phyloP scores from a whole-genome alignment of 2,329 filamentous ascomycete genomes.

The Geosmithia flava region DNA sequence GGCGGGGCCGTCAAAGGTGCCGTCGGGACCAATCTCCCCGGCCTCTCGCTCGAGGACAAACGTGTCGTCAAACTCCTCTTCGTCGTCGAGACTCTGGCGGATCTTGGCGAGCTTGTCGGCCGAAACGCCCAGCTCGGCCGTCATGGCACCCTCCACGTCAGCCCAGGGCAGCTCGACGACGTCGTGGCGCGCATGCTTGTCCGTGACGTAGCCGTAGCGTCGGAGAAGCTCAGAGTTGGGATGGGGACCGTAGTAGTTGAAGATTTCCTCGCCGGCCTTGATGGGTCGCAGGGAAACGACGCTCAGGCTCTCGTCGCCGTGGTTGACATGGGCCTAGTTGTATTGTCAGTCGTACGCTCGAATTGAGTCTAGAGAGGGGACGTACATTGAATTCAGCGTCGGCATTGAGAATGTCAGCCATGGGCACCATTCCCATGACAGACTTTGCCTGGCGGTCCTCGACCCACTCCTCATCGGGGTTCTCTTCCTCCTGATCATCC shows the following conservation, averaged over 20 bases:
- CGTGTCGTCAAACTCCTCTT: constrained; percentile 60
- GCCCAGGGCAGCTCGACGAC: constrained; percentile 66
- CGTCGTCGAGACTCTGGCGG: constrained; percentile 14
- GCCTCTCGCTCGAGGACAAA: constrained; percentile 54
- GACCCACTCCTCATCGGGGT: constrained; percentile 52
- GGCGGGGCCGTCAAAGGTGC: constrained; percentile 25
- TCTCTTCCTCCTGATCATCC: constrained; percentile 42
- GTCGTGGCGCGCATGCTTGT: constrained; percentile 65
- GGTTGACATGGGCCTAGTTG: constrained; percentile 38
- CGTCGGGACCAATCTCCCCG: constrained; percentile 36
- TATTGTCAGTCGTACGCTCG: neutral
- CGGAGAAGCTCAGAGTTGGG: constrained; percentile 73
- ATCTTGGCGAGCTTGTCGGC: constrained; percentile 25
- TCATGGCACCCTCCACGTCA: constrained; percentile 36
- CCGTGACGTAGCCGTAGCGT: constrained; percentile 78
- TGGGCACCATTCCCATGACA: constrained; percentile 75
- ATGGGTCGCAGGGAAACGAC: constrained; percentile 64
- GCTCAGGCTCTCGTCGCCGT: constrained; percentile 43
- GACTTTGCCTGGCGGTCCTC: constrained; percentile 46
- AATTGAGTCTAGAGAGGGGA: neutral
- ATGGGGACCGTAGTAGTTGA: constrained; percentile 82
- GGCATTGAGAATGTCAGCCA: constrained; percentile 83
- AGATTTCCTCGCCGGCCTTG: constrained; percentile 58
- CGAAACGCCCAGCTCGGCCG: constrained; percentile 22
- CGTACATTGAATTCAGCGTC: constrained; percentile 76